phyloP scores from a whole-genome alignment of 106 monocot species.

The Allium fistulosum region DNA sequence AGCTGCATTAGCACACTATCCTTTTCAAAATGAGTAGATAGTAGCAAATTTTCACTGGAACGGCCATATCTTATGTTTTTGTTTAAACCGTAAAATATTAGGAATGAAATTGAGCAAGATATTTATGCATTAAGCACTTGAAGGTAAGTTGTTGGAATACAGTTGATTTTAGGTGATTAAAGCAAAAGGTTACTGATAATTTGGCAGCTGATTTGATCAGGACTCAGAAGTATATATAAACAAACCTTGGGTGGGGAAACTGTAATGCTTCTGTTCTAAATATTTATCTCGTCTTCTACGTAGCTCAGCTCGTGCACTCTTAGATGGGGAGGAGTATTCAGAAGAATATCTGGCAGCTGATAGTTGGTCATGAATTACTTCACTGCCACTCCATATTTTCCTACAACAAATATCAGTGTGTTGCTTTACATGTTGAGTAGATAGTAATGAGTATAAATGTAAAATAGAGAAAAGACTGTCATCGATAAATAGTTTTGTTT shows the following conservation, averaged over 20 bases:
- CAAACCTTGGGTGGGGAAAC: constrained; percentile 36
- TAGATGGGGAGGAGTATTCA: constrained; percentile 5
- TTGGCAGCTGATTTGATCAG: not conserved
- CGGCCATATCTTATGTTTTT: too few species aligned
- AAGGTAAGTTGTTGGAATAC: not conserved
- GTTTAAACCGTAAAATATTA: not conserved
- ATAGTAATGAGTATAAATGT: not conserved
- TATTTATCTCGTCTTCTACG: constrained; percentile 8
- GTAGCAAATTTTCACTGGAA: too few species aligned
- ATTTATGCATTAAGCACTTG: not conserved
- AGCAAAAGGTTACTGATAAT: not conserved
- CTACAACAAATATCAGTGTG: not conserved
- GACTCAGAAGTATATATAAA: not conserved
- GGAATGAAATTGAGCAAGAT: not conserved
- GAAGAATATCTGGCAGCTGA: constrained; percentile 5
- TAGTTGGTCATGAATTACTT: not conserved
- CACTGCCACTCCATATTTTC: not conserved
- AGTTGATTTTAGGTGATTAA: not conserved
- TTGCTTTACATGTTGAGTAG: not conserved
- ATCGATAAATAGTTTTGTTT: too few species aligned
- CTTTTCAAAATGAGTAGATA: too few species aligned
- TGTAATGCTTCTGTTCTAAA: constrained; percentile 4
- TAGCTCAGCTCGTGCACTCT: constrained; percentile 8
- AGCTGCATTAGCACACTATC: not conserved
- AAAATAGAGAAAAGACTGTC: too few species aligned